Percentiles rank a stretch among this genome's conserved stretches.
Conservation (phyloP, 2,329 filamentous ascomycete species). For the Eutypella sp. region DNA sequence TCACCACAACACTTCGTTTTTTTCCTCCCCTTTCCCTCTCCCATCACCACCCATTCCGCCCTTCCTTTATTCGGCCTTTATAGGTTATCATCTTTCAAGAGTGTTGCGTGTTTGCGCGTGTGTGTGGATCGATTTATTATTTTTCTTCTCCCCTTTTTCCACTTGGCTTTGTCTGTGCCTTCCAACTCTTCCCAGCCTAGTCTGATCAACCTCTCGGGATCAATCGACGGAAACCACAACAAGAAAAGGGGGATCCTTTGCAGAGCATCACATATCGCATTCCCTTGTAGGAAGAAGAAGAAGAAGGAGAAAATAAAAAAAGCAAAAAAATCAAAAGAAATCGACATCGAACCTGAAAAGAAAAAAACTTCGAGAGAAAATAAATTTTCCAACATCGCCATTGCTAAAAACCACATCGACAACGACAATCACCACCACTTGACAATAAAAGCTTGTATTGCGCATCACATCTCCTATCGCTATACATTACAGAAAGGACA, state of each 20-base stretch:
- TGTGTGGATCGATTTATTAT: constrained; percentile 20
- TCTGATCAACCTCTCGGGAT: no score
- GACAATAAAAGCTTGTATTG: no score
- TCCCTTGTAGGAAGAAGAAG: no score
- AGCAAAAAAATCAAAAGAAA: not conserved
- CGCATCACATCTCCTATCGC: not conserved
- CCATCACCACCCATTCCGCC: constrained; percentile 23
- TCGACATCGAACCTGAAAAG: no score
- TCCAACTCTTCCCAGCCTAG: not conserved
- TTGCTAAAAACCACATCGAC: not conserved
- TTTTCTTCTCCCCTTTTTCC: no score
- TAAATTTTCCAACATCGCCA: not conserved
- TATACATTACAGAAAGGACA: not conserved
- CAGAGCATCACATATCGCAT: not conserved
- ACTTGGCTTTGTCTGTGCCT: not conserved
- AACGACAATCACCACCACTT: not conserved
- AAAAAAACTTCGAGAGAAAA: not conserved
- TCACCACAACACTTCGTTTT: constrained; percentile 15
- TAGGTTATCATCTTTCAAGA: constrained; percentile 26
- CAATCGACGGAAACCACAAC: no score
- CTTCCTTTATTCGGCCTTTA: constrained; percentile 28
- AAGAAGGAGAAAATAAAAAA: not conserved
- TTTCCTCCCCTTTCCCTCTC: constrained; percentile 24
- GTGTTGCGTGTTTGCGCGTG: constrained; percentile 19
- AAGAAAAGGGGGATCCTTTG: not conserved